Percentiles rank a stretch among this genome's conserved stretches.
Evolutionary conservation across 2,329 filamentous ascomycete genomes (phyloP).

Genomic region (Neonectria magnoliae): DNA sequence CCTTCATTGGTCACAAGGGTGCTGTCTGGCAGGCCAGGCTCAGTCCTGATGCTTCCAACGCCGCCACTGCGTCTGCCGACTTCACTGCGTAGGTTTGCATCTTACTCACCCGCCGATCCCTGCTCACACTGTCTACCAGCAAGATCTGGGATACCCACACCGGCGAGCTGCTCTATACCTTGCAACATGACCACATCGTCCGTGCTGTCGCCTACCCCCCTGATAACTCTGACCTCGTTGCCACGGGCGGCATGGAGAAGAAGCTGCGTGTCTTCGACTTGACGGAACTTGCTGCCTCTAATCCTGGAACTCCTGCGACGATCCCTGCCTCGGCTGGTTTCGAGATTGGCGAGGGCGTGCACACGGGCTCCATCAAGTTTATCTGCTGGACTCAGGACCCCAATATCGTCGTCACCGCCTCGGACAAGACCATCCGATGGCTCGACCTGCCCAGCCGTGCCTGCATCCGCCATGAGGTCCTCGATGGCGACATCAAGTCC

Average conservation of each 20-base stretch:
- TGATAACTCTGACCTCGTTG: constrained; percentile 83
- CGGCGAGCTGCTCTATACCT: constrained; percentile 85
- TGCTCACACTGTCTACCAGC: constrained; percentile 59
- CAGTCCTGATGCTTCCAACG: constrained; percentile 85
- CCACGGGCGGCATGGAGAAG: constrained; percentile 95
- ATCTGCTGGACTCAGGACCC: constrained; percentile 94
- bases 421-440: constrained; percentile 93
- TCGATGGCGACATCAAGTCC: constrained; percentile 88
- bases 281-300: constrained; percentile 62
- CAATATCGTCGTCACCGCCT: constrained; percentile 89
- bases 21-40: constrained; percentile 96
- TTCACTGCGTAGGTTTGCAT: constrained; percentile 80
- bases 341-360: constrained; percentile 87
- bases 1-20: constrained; percentile 97
- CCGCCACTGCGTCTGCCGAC: constrained; percentile 93
- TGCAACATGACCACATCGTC: constrained; percentile 95
- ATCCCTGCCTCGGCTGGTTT: constrained; percentile 73
- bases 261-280: constrained; percentile 95
- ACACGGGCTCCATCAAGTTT: constrained; percentile 91
- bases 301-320: constrained; percentile 53
- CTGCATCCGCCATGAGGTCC: constrained; percentile 78
- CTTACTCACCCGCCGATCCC: background rate
- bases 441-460: constrained; percentile 85
- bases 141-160: constrained; percentile 98
- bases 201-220: constrained; percentile 90